Conservation (phyloP, 495 filamentous ascomycete species). For the Lindgomyces ingoldianus region DNA sequence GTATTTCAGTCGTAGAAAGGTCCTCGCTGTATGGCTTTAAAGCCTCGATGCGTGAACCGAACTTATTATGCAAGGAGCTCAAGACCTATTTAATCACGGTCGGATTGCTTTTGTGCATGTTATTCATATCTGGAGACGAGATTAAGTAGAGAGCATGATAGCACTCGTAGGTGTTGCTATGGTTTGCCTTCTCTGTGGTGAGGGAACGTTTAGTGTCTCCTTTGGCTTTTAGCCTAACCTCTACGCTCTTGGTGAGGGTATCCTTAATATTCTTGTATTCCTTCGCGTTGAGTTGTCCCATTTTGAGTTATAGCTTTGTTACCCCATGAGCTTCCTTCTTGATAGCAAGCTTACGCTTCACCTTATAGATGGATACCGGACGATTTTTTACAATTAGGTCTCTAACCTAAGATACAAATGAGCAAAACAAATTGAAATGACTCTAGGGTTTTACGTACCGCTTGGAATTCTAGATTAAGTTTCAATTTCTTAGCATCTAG, state of each 20-base stretch:
- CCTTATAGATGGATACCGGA: not conserved
- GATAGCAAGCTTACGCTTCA: not conserved
- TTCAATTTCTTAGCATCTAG: not conserved
- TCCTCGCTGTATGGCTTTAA: not conserved
- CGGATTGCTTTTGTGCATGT: not conserved
- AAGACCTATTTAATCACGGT: not conserved
- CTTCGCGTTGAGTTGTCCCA: not conserved
- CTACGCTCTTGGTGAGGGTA: not conserved
- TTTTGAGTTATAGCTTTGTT: too few relatives aligned
- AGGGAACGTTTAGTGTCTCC: not conserved
- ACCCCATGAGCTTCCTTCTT: not conserved
- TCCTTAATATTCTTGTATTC: not conserved
- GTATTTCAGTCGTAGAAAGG: not conserved
- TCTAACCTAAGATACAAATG: not conserved
- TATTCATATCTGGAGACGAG: not conserved
- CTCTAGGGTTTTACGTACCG: not conserved
- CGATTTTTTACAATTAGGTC: not conserved
- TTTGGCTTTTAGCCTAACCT: not conserved
- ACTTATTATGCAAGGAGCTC: not conserved
- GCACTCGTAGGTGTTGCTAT: not conserved
- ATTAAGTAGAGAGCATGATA: not conserved
- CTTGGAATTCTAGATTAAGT: not conserved
- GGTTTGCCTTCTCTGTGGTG: not conserved
- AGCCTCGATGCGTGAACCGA: not conserved
- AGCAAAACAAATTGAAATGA: not conserved